Conservation (phyloP, 2,329 filamentous ascomycete species). For the Hansfordia pulvinata region DNA sequence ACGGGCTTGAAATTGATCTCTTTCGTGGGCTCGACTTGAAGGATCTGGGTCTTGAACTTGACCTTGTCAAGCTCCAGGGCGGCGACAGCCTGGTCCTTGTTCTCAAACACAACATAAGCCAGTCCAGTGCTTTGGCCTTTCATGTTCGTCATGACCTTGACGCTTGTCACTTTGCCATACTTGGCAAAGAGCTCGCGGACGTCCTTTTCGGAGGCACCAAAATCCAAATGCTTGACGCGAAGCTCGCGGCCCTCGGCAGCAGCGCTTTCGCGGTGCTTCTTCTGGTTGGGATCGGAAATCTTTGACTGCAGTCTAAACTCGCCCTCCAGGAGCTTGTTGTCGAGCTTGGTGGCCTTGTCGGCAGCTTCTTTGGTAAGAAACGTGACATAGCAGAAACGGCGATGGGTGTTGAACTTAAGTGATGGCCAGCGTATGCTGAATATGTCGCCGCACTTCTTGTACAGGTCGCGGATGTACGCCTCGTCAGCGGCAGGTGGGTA, state of each 20-base stretch:
- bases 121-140: constrained; percentile 62
- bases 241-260: constrained; percentile 81
- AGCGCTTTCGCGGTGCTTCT: constrained; percentile 67
- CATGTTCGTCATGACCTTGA: constrained; percentile 57
- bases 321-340: constrained; percentile 57
- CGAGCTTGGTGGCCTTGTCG: constrained; percentile 55
- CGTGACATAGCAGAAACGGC: constrained; percentile 93
- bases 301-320: constrained; percentile 60
- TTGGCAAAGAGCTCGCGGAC: constrained; percentile 58
- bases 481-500: constrained; percentile 71
- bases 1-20: constrained; percentile 41
- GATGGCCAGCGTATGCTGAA: constrained; percentile 82
- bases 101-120: constrained; percentile 66
- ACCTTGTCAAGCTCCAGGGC: constrained; percentile 59
- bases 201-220: constrained; percentile 49
- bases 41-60: constrained; percentile 51
- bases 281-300: constrained; percentile 70
- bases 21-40: constrained; percentile 51
- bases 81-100: constrained; percentile 52
- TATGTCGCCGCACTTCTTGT: constrained; percentile 66
- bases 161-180: constrained; percentile 60
- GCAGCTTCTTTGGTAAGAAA: constrained; percentile 60
- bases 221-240: constrained; percentile 58
- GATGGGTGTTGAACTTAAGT: constrained; percentile 74
- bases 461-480: constrained; percentile 51